Evolutionary conservation across 176 grass and related monocot genomes (phyloP), one percentile per base, ranked within the genome.

Genomic region (Hsuehochloa calcarea): DNA sequence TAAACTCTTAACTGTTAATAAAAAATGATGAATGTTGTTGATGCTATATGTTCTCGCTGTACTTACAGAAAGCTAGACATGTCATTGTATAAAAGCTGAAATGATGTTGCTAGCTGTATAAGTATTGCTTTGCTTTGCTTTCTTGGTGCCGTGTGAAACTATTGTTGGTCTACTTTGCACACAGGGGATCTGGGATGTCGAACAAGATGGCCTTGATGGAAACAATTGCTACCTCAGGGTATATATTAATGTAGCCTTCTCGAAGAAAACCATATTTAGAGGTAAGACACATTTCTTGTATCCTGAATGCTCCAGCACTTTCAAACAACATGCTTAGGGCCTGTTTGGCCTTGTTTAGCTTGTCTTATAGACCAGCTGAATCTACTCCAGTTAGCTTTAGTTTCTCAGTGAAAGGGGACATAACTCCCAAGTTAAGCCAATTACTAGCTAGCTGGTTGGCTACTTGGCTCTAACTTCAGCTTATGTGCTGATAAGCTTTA

Each of bases 251-350:
- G 91, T 96, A 6, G 90, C 74, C 26, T 99, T 99, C 82, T 85
- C 67, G 46, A 99, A 92, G 88, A 96, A 85, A 89, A 99, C 97
- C 14, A 94, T 99, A 82, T 99, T 99, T 90, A 94, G 77, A 86
- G 97, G 97, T 99, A 92, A 85, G 80, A 80, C 56, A 46, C 14
- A 70, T 23, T 52, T 31, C 31, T 59, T 77, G 6, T 74, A 62
- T 75, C 41, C 29, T 85, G 62, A 69, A 81, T 43, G 47, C 68
- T 72, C 56, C 39, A 25, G 27, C 26, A 70, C 64, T 71, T 71
- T 27, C 45, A 82, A 65, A 74, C 14, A 17, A 27, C 66, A 38
- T 76, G 29, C 9, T 59, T 60, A 46, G 23, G 54, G 55, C 29
- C 66, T 38, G 22, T 79, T 79, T 23, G 15, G 35, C 38, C 34